phyloP scores from a whole-genome alignment of 179 eudicot genomes.

The Silene coronaria region DNA sequence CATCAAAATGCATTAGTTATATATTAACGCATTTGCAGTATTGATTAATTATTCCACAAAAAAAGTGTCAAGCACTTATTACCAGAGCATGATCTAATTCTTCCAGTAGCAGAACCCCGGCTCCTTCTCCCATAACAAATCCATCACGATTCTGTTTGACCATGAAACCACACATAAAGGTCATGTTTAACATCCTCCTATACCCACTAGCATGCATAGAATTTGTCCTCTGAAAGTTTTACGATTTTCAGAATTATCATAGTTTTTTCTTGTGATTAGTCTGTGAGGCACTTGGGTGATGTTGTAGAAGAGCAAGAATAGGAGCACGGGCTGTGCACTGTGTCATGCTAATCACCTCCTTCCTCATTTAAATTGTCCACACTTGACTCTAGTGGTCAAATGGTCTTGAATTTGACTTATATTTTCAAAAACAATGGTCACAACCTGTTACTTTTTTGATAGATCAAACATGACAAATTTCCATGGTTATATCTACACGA shows the following conservation, averaged over 20 bases:
- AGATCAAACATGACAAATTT: neutral
- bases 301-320: neutral
- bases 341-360: neutral
- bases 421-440: neutral
- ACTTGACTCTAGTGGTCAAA: neutral
- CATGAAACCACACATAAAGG: conserved; percentile 14
- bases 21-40: neutral
- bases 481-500: neutral
- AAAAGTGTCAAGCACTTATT: neutral
- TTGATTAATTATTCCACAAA: neutral
- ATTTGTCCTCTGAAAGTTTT: neutral
- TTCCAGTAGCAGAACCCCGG: conserved; percentile 92
- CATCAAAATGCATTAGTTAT: conserved; percentile 10
- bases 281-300: neutral
- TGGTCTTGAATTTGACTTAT: neutral
- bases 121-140: conserved; percentile 99
- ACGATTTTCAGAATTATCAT: neutral
- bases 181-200: conserved; percentile 1
- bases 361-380: neutral
- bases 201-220: neutral
- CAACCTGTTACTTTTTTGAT: neutral
- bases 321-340: neutral
- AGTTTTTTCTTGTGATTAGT: neutral
- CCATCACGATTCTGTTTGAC: conserved; percentile 81
- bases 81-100: conserved; percentile 98